phyloP scores from a whole-genome alignment of 768 basidiomycete genomes.

The Mycena filopes region DNA sequence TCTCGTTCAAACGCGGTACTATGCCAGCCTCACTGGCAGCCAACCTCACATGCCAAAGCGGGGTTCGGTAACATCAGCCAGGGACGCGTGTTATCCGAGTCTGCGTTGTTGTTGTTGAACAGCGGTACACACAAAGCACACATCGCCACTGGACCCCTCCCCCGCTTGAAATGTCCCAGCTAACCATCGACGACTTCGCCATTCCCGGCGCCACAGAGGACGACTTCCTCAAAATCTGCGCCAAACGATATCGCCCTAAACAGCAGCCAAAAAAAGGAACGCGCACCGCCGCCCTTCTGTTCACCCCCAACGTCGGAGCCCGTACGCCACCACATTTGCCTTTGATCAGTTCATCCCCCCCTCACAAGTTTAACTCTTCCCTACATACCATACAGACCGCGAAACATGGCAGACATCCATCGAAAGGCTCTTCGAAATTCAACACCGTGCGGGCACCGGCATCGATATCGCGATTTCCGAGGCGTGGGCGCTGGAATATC shows the following conservation, averaged over 20 bases:
- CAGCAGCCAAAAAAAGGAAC: not conserved
- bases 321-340: not conserved
- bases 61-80: no score
- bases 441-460: not conserved
- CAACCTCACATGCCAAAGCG: no score
- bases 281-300: not conserved
- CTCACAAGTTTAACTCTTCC: no score
- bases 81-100: no score
- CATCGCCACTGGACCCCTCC: no score
- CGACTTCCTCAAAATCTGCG: not conserved
- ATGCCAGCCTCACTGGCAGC: no score
- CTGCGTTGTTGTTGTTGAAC: no score
- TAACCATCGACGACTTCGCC: not conserved
- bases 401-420: not conserved
- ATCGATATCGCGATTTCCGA: not conserved
- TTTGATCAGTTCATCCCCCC: not conserved
- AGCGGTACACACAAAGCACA: no score
- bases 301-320: not conserved
- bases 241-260: not conserved
- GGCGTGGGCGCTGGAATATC: not conserved
- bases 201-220: not conserved
- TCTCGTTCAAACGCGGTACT: no score
- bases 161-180: no score
- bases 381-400: no score
- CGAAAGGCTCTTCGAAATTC: conserved; percentile 4